Percentiles rank a stretch among this genome's conserved stretches.
Conservation (phyloP, 495 filamentous ascomycete genomes). For the Durotheca rogersii region DNA sequence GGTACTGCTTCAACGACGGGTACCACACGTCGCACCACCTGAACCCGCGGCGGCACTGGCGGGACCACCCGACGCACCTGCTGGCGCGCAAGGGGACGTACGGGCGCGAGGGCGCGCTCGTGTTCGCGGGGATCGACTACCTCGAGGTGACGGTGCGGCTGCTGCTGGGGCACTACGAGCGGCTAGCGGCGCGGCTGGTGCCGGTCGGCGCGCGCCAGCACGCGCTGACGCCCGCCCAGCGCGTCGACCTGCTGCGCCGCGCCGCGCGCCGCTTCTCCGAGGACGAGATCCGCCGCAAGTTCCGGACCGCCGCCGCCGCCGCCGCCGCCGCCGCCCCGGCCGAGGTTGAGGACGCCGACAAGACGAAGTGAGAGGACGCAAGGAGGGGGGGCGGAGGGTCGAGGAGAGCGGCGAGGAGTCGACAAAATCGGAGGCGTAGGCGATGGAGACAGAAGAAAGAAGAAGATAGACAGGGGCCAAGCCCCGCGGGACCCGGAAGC, state of each 20-base stretch:
- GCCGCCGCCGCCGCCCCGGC: too few species aligned
- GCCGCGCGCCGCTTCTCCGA: conserved; percentile 63
- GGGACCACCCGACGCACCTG: conserved; percentile 68
- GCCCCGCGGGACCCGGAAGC: too few species aligned
- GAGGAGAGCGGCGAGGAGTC: not conserved
- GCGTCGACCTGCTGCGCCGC: conserved; percentile 59
- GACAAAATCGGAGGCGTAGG: too few species aligned
- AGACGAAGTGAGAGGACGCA: conserved; percentile 3
- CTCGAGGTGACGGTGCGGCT: conserved; percentile 64
- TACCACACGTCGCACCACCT: conserved; percentile 78
- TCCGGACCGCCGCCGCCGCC: conserved; percentile 13
- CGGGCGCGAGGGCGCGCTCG: conserved; percentile 58
- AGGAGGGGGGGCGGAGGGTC: not conserved
- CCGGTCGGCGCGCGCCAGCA: conserved; percentile 66
- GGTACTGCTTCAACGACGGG: conserved; percentile 74
- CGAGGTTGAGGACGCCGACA: conserved; percentile 1
- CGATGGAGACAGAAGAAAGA: too few species aligned
- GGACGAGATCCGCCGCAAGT: conserved; percentile 55
- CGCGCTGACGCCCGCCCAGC: conserved; percentile 58
- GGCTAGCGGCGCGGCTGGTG: conserved; percentile 64
- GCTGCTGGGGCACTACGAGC: conserved; percentile 60
- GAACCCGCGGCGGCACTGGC: conserved; percentile 72
- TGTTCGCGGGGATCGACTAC: conserved; percentile 73
- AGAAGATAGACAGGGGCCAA: too few species aligned
- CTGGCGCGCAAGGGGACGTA: conserved; percentile 63